A percentile compares a stretch with the other conserved stretches of the same genome.
phyloP scores from a whole-genome alignment of 2,329 filamentous ascomycete genomes.

The Conoideocrella luteorostrata region DNA sequence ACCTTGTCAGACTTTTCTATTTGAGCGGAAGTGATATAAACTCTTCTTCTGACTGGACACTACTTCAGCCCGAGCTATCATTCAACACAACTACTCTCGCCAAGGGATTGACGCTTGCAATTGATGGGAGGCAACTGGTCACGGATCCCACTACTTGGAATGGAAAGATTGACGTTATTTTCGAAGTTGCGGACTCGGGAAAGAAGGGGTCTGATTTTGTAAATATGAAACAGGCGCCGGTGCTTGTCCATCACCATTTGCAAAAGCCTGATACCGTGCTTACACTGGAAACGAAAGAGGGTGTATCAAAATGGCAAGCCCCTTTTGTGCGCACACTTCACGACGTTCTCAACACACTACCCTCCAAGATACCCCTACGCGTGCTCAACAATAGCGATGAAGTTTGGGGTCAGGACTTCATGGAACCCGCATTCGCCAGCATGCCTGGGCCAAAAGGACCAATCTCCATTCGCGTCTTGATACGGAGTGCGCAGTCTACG shows the following conservation, averaged over 20 bases:
- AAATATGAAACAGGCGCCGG: constrained; percentile 3
- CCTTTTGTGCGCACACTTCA: neutral
- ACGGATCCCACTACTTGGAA: constrained; percentile 19
- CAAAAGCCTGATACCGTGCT: neutral
- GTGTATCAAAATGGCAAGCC: neutral
- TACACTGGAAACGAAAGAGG: neutral
- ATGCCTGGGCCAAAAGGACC: constrained; percentile 26
- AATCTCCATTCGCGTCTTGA: constrained; percentile 20
- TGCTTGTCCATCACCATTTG: constrained; percentile 9
- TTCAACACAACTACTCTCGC: neutral
- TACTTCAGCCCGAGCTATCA: neutral
- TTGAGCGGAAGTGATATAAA: neutral
- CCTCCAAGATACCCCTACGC: neutral
- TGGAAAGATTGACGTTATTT: constrained; percentile 1
- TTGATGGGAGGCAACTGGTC: constrained; percentile 18
- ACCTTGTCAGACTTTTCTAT: neutral
- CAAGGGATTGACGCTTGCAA: neutral
- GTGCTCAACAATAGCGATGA: constrained; percentile 13
- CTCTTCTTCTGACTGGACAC: neutral
- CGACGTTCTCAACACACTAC: neutral
- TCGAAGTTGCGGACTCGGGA: constrained; percentile 1
- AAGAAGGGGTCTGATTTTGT: constrained; percentile 4
- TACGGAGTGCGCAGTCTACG: constrained; percentile 20
- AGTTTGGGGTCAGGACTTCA: constrained; percentile 28
- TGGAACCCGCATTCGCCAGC: constrained; percentile 26